Percentiles rank a stretch among this genome's conserved stretches.
Conservation (phyloP, 2,329 filamentous ascomycete genomes). For the Neofusicoccum ribis region DNA sequence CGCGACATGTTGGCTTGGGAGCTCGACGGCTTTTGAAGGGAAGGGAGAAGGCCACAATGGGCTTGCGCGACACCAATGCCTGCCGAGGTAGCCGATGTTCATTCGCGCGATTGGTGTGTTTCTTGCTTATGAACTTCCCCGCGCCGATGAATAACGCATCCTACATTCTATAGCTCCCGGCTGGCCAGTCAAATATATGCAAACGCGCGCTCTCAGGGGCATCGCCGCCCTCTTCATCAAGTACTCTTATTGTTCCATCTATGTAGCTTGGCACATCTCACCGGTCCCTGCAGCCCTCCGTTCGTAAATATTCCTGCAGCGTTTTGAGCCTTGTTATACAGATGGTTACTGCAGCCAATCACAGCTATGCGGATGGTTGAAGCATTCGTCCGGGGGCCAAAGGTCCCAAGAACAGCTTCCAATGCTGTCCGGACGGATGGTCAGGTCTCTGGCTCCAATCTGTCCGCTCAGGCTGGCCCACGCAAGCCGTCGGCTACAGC, state of each 20-base stretch:
- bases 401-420: no score
- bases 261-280: not conserved
- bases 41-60: no score
- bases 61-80: not conserved
- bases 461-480: no score
- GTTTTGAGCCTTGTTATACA: no score
- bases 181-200: not conserved
- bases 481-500: no score
- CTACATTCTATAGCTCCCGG: not conserved
- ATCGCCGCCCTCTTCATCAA: not conserved
- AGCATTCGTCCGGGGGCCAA: no score
- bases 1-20: not conserved
- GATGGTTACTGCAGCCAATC: no score
- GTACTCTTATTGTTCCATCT: not conserved
- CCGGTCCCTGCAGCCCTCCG: not conserved
- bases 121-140: slow-evolving; percentile 14
- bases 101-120: not conserved
- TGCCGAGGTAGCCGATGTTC: not conserved
- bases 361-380: no score
- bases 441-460: no score
- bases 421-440: no score
- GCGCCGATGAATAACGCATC: slow-evolving; percentile 8
- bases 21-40: not conserved
- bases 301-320: not conserved
- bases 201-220: not conserved